Base-by-base conservation (phyloP, 495 filamentous ascomycete genomes). In the Viridothelium virens region DNA sequence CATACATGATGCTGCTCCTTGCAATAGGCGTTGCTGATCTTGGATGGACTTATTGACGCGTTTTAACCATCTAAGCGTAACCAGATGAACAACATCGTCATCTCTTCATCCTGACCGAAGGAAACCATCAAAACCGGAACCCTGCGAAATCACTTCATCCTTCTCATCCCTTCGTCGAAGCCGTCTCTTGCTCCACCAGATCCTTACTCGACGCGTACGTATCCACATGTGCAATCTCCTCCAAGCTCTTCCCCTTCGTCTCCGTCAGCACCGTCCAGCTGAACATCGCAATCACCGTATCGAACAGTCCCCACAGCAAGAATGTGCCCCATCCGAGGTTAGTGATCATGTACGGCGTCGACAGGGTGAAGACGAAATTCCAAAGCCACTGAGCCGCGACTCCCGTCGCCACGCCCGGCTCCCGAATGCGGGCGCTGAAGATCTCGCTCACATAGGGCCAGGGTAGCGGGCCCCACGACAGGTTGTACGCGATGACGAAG, bases 381-480 rank as follows among this genome's bases (percentile, higher is more conserved):
- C 86, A 87, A 7, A 89, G 67, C 81, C 81, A 83, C 71, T 83
- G 81, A 3, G 86, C 90, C 25, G 89, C 85, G 0, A 89, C 85
- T 2, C 84, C 87, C 36, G 87, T 73, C 2, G 87, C 83, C 2
- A 91, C 88, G 68, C 89, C 89, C 69, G 87, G 82, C 16, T 87
- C 85, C 37, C 89, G 82, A 3, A 91, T 81, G 2, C 89, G 83
- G 2, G 87, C 87, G 5, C 86, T 84, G 11, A 89, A 88, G 71
- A 92, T 91, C 79, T 91, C 87, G 11, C 81, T 82, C 46, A 89
- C 84, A 69, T 87, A 88, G 64, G 89, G 90, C 89, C 88, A 73
- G n/a, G 69, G 68, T 39, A 71, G 39, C 3, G 70, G 67, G 25
- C 70, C 70, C 70, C 70, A 71, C 10, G 65, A 67, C 34, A 68